Base-by-base conservation (phyloP, 2,329 filamentous ascomycete species). In the Chlorencoelia australis region DNA sequence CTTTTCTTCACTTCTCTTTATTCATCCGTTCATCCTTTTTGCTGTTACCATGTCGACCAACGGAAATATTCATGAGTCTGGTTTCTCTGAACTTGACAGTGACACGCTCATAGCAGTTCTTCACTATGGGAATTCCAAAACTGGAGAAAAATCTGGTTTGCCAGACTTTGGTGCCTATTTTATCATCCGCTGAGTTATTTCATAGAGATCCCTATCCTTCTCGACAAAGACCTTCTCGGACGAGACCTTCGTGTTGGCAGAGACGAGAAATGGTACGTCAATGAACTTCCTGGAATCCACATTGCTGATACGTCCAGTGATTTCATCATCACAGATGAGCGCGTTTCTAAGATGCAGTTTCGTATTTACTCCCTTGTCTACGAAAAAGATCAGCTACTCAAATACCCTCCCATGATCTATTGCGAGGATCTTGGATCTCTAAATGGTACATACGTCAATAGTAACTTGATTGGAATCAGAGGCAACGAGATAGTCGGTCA, bases 311-410 rank as follows among this genome's bases (percentile, higher is more conserved):
- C 9, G n/a, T 10, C 9, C 26, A 66, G 62, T 41, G 55, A 61
- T 5, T 53, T 66, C 22, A 48, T 52, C 15, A 61, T 75, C n/a
- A 46, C 60, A 2, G 54, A 62, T 41, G 44, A 50, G 1, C 35
- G 44, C 7, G 60, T 75, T 14, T 75, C 72, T 2, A 64, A 68
- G 34, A 60, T 64, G 17, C 71, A 75, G 36, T 69, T 71, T 44
- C 67, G 73, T 45, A 58, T 75, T 20, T 76, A 74, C 49, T 66
- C 66, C 2, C 56, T 75, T 26, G 50, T 65, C 7, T 72, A 73
- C 41, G 69, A 73, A 15, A 49, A 26, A 15, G 30, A 56, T 13
- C 47, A 51, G 14, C 30, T 46, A n/a, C 18, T 38, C 4, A 14
- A 44, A 7, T 39, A 46, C 15, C 51, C 48, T 10, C 57, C 60